These are phyloP conservation scores for Holtermannia corniformis DNA, from an alignment of 768 basidiomycete genomes.

Conservation along the genomic window DNA sequence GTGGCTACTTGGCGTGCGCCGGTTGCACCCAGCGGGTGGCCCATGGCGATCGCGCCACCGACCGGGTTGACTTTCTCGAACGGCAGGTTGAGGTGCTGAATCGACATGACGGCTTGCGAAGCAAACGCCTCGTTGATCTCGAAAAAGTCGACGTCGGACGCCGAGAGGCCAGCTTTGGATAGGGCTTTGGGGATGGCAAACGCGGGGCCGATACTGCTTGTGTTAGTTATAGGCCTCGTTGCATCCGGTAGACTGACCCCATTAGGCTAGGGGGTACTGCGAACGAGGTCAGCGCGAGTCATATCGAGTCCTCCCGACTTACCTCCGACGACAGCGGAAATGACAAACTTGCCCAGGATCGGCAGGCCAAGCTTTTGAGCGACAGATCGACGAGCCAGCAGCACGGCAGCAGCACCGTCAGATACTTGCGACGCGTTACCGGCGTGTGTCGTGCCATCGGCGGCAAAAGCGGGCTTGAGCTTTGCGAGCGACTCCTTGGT, in stretches of 20 bases:
- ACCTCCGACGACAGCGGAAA: constrained; percentile 64
- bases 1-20: constrained; percentile 80
- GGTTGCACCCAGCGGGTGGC: constrained; percentile 48
- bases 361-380: constrained; percentile 69
- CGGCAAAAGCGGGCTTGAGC: constrained; percentile 72
- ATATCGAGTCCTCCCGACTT: constrained; percentile 13
- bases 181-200: constrained; percentile 74
- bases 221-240: not conserved
- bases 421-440: constrained; percentile 54
- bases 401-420: constrained; percentile 79
- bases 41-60: constrained; percentile 68
- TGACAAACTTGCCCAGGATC: constrained; percentile 74
- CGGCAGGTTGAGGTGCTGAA: constrained; percentile 63
- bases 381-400: constrained; percentile 67
- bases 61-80: constrained; percentile 62
- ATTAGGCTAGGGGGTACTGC: constrained; percentile 32
- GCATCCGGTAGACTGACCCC: constrained; percentile 17
- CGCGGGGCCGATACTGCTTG: constrained; percentile 56
- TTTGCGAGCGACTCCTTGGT: constrained; percentile 64
- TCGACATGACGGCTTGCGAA: constrained; percentile 80
- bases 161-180: constrained; percentile 55
- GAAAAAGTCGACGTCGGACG: constrained; percentile 43
- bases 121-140: constrained; percentile 59
- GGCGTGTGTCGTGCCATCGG: constrained; percentile 46
- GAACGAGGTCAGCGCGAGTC: constrained; percentile 1